Evolutionary conservation across 306 rosid species (phyloP).

Genomic region (Trifolium dubium): DNA sequence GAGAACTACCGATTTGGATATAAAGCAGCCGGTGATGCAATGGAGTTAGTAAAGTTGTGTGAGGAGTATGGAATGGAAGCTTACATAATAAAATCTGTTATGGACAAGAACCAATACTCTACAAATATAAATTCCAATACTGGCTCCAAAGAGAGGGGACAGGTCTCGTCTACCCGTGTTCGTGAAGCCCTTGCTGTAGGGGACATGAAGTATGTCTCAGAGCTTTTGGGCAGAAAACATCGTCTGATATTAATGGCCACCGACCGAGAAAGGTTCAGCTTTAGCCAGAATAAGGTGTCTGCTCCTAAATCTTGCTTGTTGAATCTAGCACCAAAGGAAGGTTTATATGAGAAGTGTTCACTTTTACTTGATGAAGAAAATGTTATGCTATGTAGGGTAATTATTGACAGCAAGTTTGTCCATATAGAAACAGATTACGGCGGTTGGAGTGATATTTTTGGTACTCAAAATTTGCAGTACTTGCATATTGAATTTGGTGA

Average conservation of each 20-base stretch:
- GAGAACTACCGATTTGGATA: slow-evolving; percentile 96
- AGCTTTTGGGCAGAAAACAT: slow-evolving; percentile 85
- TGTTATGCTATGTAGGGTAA: slow-evolving; percentile 64
- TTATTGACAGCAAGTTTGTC: slow-evolving; percentile 63
- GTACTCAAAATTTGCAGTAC: slow-evolving; percentile 52
- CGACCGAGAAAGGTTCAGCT: slow-evolving; percentile 50
- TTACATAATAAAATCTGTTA: slow-evolving; percentile 81
- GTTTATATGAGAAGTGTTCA: slow-evolving; percentile 72
- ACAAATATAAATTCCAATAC: slow-evolving; percentile 42
- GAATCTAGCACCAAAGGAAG: slow-evolving; percentile 91
- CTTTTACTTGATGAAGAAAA: slow-evolving; percentile 50
- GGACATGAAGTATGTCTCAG: slow-evolving; percentile 78
- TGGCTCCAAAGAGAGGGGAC: slow-evolving; percentile 79
- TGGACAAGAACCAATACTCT: slow-evolving; percentile 67
- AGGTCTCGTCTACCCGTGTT: slow-evolving; percentile 92
- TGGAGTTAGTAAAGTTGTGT: slow-evolving; percentile 76
- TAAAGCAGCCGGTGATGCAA: slow-evolving; percentile 88
- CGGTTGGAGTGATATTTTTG: slow-evolving; percentile 46
- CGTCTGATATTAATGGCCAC: slow-evolving; percentile 67
- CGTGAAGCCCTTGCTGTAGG: slow-evolving; percentile 79
- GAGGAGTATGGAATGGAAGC: slow-evolving; percentile 79
- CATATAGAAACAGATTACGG: slow-evolving; percentile 66
- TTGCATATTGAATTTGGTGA: slow-evolving; percentile 78
- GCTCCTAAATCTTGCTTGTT: slow-evolving; percentile 69
- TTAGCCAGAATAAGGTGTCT: slow-evolving; percentile 55